Evolutionary conservation across 192 early-diverging fungal genomes (phyloP), one percentile per base, ranked within the genome.

Genomic region (Coemansia brasiliensis): DNA sequence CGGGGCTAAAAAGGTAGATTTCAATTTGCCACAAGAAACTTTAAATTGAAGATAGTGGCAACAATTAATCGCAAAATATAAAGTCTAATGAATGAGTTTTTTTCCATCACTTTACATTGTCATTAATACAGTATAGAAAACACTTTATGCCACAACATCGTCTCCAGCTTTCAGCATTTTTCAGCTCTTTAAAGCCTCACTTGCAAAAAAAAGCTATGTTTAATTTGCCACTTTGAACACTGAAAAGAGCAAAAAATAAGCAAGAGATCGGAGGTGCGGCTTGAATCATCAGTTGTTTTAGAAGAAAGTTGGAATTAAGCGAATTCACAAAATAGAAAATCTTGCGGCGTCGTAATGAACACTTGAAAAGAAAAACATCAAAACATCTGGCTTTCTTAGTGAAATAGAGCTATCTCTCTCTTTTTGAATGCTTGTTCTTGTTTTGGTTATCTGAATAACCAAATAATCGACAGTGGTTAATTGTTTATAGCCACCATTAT

Each of bases 291-390:
- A 29, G 9, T 51, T 51, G 26, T 42, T 18, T 42, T 39, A n/a
- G n/a, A n/a, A n/a, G 37, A n/a, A 1, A n/a, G 40, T 16, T 42
- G 17, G n/a, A 17, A 51, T 15, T 29, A 22, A 25, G n/a, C 21
- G 25, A 26, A 16, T 50, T n/a, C n/a, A n/a, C n/a, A n/a, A n/a
- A n/a, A n/a, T n/a, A n/a, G n/a, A 51, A 51, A 29, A 16, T 9
- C 7, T n/a, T 51, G 49, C 49, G 49, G 49, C 49, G 49, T 32
- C 26, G 26, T 51, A 51, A 51, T 51, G 49, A 51, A 32, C 49
- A 32, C 26, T 11, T 17, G 17, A 42, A 40, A 40, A 40, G 8
- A 32, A 18, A 51, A 51, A 32, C 49, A 51, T 32, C 49, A 51
- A 51, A 51, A 51, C 49, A 51, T 32, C 6, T 35, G 10, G 32